Evolutionary conservation across 495 filamentous ascomycete species (phyloP).

Genomic region (Cairneyella variabilis): DNA sequence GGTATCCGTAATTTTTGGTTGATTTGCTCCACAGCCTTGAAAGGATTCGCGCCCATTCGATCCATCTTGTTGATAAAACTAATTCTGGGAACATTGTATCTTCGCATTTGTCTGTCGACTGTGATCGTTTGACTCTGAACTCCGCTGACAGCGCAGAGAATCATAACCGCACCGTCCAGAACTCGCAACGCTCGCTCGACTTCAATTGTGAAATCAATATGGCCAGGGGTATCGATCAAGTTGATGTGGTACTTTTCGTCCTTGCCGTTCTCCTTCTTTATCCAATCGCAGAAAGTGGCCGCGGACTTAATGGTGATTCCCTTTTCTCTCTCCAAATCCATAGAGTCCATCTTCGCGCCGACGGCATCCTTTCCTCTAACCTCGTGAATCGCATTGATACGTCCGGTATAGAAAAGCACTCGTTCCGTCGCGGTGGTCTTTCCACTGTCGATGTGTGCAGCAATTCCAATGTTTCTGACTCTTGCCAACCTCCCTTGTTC

Average conservation of each 20-base stretch:
- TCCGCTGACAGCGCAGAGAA: constrained; percentile 94
- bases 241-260: constrained; percentile 96
- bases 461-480: constrained; percentile 97
- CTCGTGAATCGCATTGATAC: constrained; percentile 96
- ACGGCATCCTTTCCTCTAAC: constrained; percentile 93
- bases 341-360: constrained; percentile 99
- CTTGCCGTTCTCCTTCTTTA: constrained; percentile 71
- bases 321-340: constrained; percentile 97
- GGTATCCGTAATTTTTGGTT: constrained; percentile 89
- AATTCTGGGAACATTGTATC: constrained; percentile 94
- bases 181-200: constrained; percentile 95
- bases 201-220: constrained; percentile 99
- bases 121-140: constrained; percentile 98
- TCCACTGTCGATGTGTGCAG: constrained; percentile 95
- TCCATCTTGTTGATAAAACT: constrained; percentile 99
- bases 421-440: constrained; percentile 98
- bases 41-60: constrained; percentile 96
- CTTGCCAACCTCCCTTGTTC: constrained; percentile 72
- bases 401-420: constrained; percentile 97
- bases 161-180: constrained; percentile 97
- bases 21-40: constrained; percentile 96
- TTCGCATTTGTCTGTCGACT: constrained; percentile 96
- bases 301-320: constrained; percentile 99
- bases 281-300: constrained; percentile 97
- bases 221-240: constrained; percentile 96